phyloP scores from a whole-genome alignment of 2,329 filamentous ascomycete species.

The Alternaria gansuensis region DNA sequence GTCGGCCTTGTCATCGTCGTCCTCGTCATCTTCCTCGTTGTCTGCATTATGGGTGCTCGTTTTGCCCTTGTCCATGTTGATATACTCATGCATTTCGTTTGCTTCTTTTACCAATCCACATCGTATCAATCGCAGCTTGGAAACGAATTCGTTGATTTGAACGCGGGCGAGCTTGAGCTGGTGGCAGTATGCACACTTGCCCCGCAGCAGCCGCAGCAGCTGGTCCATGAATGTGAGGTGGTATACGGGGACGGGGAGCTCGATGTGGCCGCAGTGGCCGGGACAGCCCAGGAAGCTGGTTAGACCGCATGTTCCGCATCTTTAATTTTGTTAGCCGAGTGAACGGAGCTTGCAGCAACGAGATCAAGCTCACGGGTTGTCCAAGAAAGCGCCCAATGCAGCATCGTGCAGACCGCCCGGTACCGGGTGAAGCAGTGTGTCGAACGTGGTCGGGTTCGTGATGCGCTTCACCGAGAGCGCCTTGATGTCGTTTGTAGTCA shows the following conservation, averaged over 20 bases:
- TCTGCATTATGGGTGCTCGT: slow-evolving; percentile 53
- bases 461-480: slow-evolving; percentile 93
- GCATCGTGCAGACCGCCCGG: slow-evolving; percentile 92
- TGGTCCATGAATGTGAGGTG: slow-evolving; percentile 98
- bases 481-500: slow-evolving; percentile 83
- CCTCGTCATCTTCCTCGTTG: slow-evolving; percentile 71
- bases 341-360: background rate
- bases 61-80: slow-evolving; percentile 54
- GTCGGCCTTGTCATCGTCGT: slow-evolving; percentile 68
- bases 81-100: slow-evolving; percentile 58
- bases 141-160: slow-evolving; percentile 79
- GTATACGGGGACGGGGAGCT: slow-evolving; percentile 91
- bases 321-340: slow-evolving; percentile 52
- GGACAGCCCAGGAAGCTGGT: slow-evolving; percentile 78
- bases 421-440: slow-evolving; percentile 86
- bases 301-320: slow-evolving; percentile 91
- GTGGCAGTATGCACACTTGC: slow-evolving; percentile 91
- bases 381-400: slow-evolving; percentile 87
- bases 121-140: slow-evolving; percentile 85
- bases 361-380: slow-evolving; percentile 71
- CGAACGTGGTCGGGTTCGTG: slow-evolving; percentile 92
- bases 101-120: slow-evolving; percentile 81
- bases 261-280: slow-evolving; percentile 93
- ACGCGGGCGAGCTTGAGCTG: slow-evolving; percentile 80
- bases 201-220: slow-evolving; percentile 81